Percentiles rank a stretch among this genome's conserved stretches.
These are phyloP conservation scores for Dactylorhiza incarnata DNA, from an alignment of 106 monocot species.

Conservation along the genomic window DNA sequence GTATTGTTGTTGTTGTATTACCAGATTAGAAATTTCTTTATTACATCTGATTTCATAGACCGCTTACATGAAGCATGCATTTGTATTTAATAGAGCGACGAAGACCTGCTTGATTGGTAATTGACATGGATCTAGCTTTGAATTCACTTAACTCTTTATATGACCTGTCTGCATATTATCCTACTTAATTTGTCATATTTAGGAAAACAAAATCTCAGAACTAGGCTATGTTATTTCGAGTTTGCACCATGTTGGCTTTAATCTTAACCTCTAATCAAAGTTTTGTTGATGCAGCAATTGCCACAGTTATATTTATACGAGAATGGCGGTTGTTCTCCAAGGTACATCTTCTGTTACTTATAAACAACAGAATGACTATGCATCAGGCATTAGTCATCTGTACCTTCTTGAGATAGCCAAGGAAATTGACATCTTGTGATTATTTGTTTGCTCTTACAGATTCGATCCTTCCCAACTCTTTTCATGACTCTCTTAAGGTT, in stretches of 20 bases:
- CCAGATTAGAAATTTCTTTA: neutral
- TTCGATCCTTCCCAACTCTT: conserved; percentile 14
- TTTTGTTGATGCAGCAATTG: conserved; percentile 52
- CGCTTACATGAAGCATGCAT: neutral
- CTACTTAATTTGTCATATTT: neutral
- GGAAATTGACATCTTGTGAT: neutral
- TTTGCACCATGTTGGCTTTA: neutral
- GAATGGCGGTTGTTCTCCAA: conserved; percentile 35
- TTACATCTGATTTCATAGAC: neutral
- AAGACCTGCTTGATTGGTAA: neutral
- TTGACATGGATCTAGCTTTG: neutral
- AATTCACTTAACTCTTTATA: neutral
- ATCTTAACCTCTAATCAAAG: neutral
- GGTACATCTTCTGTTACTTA: conserved; percentile 22
- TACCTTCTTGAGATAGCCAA: neutral
- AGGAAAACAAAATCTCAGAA: neutral
- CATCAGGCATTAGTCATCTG: neutral
- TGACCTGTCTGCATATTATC: neutral
- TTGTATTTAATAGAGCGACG: neutral
- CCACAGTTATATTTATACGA: conserved; percentile 44
- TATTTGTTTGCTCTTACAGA: conserved; percentile 19
- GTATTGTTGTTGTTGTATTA: too few species aligned
- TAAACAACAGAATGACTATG: neutral
- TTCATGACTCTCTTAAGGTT: conserved; percentile 39
- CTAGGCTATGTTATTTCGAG: neutral